Evolutionary conservation across 225 moss, liverwort and hornwort genomes (phyloP), one percentile per base, ranked within the genome.

Genomic region (Sphagnum contortum): DNA sequence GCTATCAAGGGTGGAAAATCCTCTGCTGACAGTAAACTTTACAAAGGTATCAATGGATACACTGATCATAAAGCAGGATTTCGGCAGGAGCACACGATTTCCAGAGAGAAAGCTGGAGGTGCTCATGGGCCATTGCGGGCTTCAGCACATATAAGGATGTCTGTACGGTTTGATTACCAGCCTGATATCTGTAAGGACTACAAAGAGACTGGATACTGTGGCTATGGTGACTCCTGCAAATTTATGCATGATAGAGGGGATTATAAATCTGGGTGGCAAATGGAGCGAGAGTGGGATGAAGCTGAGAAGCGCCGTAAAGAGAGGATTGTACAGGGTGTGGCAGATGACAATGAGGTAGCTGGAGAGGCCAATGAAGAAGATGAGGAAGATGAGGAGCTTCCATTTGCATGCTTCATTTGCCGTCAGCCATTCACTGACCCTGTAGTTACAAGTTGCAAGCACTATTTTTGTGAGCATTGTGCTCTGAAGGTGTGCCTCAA

Each of bases 111-210:
- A 71, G 92, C 93, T 0, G 93, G 92, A 5, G 96, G 90, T 51
- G 90, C 90, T 6, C 96, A 98, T 56, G 96, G 96, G 2, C 96
- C 96, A n/a, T 68, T 98, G 52, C 73, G 96, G 13, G 96, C 96
- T 4, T 93, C 90, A 2, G 88, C 92, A 4, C 85, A 98, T 52
- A 98, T 93, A 55, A 79, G 93, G 12, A 85, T 78, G 90, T 93
- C 96, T 4, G 89, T 89, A 5, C 75, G 90, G 69, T 90, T 98
- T 57, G 96, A 98, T 57, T 93, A 98, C 44, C 96, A 93, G 74
- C 96, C 90, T n/a, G 96, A 98, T 51, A 93, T 98, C 49, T 93
- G 96, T 77, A 98, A 98, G 76, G 96, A 98, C 73, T 98, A 98
- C 45, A 98, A 98, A 64, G 96, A 98, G 72, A 93, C 93, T 50